Percentiles rank a stretch among this genome's conserved stretches.
Conservation (phyloP, 202 grass and related monocot genomes). For the Zoysia matrella region DNA sequence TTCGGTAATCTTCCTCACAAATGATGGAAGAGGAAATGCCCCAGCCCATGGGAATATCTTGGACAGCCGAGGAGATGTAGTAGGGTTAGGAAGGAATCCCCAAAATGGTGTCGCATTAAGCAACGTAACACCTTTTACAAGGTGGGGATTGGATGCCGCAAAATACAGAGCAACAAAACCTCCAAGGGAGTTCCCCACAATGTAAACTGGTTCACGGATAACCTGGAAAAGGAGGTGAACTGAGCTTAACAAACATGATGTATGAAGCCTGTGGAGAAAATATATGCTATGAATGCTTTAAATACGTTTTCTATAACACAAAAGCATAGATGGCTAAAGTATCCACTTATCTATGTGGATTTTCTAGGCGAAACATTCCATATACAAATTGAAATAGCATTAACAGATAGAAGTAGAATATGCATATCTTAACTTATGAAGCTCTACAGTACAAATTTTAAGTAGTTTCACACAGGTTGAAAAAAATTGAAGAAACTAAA, state of each 20-base stretch:
- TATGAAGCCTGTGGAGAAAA: conserved; percentile 4
- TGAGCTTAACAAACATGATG: conserved; percentile 16
- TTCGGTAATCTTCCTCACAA: conserved; percentile 80
- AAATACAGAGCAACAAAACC: conserved; percentile 85
- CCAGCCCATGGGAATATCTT: conserved; percentile 91
- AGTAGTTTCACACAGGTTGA: not conserved
- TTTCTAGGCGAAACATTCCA: not conserved
- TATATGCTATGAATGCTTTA: not conserved
- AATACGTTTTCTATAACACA: conserved; percentile 1
- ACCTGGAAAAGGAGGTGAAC: conserved; percentile 61
- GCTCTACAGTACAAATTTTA: not conserved
- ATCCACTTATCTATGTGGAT: not conserved
- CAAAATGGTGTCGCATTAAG: conserved; percentile 98
- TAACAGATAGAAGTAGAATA: not conserved
- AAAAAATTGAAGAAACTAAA: not conserved
- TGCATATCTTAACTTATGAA: not conserved
- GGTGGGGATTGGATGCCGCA: conserved; percentile 72
- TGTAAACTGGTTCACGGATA: conserved; percentile 91
- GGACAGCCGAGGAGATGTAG: conserved; percentile 75
- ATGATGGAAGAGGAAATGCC: conserved; percentile 91
- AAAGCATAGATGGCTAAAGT: not conserved
- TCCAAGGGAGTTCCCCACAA: conserved; percentile 97
- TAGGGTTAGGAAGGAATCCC: conserved; percentile 92
- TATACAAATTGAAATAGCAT: conserved; percentile 13
- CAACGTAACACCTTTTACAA: conserved; percentile 90